These are phyloP conservation scores for Candida pseudocylindracea DNA, from an alignment of 1,139 yeast species.

Conservation along the genomic window DNA sequence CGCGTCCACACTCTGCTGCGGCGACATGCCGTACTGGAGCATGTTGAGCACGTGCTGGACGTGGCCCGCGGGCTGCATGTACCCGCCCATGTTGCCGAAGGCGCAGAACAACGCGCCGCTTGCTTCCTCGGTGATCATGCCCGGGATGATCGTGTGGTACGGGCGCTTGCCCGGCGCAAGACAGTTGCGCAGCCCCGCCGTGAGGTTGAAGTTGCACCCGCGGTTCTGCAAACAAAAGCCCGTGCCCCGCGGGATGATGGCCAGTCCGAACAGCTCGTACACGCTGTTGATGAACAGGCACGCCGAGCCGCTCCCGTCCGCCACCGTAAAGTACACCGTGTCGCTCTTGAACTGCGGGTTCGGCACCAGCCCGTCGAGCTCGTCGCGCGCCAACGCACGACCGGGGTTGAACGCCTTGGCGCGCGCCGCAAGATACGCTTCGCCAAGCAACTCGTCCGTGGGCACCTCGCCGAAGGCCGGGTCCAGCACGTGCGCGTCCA, in stretches of 20 bases:
- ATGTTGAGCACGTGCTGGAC: slow-evolving; percentile 56
- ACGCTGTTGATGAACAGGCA: slow-evolving; percentile 68
- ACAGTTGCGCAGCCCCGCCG: slow-evolving; percentile 32
- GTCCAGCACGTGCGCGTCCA: slow-evolving; percentile 56
- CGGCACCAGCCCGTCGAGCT: slow-evolving; percentile 26
- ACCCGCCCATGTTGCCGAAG: slow-evolving; percentile 79
- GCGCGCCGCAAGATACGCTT: slow-evolving; percentile 24
- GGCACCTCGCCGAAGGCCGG: slow-evolving; percentile 20
- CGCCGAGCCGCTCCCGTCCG: slow-evolving; percentile 58
- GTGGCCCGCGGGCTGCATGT: slow-evolving; percentile 75
- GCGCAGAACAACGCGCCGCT: slow-evolving; percentile 31
- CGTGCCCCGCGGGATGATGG: slow-evolving; percentile 38
- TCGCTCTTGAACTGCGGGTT: slow-evolving; percentile 46
- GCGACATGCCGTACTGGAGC: slow-evolving; percentile 36
- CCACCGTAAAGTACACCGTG: slow-evolving; percentile 52
- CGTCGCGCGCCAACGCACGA: slow-evolving; percentile 7
- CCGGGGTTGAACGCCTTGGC: slow-evolving; percentile 20
- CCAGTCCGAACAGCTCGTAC: slow-evolving; percentile 51
- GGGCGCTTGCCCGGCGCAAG: slow-evolving; percentile 55
- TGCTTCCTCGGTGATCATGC: slow-evolving; percentile 33
- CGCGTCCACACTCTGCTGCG: slow-evolving; percentile 58
- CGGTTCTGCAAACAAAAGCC: slow-evolving; percentile 64
- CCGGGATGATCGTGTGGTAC: slow-evolving; percentile 73
- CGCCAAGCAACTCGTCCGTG: slow-evolving; percentile 12
- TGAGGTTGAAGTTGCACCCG: slow-evolving; percentile 53